Evolutionary conservation across 345 rosid genomes (phyloP).

Genomic region (Gynandropsis gynandra): DNA sequence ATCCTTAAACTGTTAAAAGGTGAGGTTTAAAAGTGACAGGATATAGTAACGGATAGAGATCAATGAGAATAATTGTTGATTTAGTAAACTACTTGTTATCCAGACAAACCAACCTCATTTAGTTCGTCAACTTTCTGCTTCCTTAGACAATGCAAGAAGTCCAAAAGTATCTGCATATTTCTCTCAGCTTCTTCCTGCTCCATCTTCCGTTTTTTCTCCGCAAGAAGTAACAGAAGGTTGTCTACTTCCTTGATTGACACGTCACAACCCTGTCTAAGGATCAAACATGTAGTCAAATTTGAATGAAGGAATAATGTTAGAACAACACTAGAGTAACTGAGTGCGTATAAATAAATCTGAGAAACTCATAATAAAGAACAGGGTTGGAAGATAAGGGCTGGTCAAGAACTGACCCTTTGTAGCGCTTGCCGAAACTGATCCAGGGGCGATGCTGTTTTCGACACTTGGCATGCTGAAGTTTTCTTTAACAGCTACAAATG

Average conservation of each 20-base stretch:
- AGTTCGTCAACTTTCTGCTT: constrained; percentile 91
- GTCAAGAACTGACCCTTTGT: constrained; percentile 37
- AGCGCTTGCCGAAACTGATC: constrained; percentile 43
- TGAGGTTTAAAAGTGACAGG: too few relatives aligned
- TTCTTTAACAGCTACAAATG: constrained; percentile 50
- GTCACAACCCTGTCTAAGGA: constrained; percentile 57
- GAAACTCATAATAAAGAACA: too few relatives aligned
- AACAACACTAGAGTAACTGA: too few relatives aligned
- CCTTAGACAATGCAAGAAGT: constrained; percentile 73
- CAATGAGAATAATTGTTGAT: background rate
- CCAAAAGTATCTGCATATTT: constrained; percentile 91
- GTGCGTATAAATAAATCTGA: too few relatives aligned
- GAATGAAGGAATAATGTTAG: too few relatives aligned
- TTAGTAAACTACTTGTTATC: background rate
- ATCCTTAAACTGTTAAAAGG: too few relatives aligned
- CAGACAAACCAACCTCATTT: constrained; percentile 54
- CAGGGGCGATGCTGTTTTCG: constrained; percentile 47
- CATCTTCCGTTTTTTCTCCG: constrained; percentile 88
- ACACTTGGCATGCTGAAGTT: constrained; percentile 44
- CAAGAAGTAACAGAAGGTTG: constrained; percentile 56
- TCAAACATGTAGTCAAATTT: too few relatives aligned
- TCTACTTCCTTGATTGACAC: constrained; percentile 89
- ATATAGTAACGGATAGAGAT: background rate
- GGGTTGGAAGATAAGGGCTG: too few relatives aligned
- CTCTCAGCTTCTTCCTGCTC: constrained; percentile 98